Base-by-base conservation (phyloP, 31 red algal genomes). In the Bonnemaisonia californica region DNA sequence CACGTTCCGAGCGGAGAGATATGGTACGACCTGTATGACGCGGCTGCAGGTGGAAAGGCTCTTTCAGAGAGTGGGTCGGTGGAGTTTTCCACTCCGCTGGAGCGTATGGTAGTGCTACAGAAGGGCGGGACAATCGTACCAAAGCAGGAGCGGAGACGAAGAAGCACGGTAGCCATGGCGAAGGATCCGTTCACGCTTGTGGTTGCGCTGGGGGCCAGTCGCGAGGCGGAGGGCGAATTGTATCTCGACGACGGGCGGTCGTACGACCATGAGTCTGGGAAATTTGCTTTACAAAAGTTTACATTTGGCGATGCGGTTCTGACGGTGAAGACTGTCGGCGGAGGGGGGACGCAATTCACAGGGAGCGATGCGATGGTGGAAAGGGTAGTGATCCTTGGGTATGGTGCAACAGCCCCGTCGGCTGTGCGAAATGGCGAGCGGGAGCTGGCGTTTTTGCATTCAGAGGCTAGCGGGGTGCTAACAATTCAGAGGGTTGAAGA, bases 191-290 rank as follows among this genome's bases (percentile, higher is more conserved):
- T 82, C 58, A 95, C 92, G 11, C 79, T 98, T n/a, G 85, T 86
- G 16, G 74, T 98, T 41, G 93, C 93, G 19, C 74, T 95, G 23
- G 85, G 93, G 37, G 54, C 54, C 3, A 59, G 64, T 19, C 76
- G 71, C 5, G 55, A 74, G 54, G 96, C 96, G 31, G 42, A 11
- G 27, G 96, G 96, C 3, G 77, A 84, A 60, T 51, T 95, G 40
- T 95, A 95, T 61, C 51, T 90, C 34, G 96, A 98, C 72, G 96
- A 98, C 60, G 92, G 92, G 29, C 66, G 70, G 48, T 86, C 95
- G 1, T 90, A 75, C 69, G 41, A 78, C 21, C 80, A 65, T 48
- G 38, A 77, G 39, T 61, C 40, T 13, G 87, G 79, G 19, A 40
- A 28, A 0, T 84, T 68, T 83, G 45, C 69, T 29, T 24, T 92